A percentile compares a stretch with the other conserved stretches of the same genome.
These are phyloP conservation scores for Fusarium anguioides DNA, from an alignment of 2,329 filamentous ascomycete genomes.

Conservation along the genomic window DNA sequence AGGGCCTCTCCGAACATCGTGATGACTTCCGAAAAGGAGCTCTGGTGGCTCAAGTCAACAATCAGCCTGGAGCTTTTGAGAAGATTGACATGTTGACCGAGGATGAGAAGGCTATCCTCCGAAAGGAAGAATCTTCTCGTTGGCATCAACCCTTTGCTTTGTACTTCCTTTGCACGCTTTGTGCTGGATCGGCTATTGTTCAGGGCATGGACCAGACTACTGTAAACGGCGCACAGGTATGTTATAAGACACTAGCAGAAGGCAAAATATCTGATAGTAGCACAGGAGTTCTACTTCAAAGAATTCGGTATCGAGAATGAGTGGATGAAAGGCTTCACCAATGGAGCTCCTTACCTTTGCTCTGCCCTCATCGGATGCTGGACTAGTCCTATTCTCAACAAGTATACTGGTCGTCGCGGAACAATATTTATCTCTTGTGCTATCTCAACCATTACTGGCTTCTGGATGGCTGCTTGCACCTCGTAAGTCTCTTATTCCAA, in stretches of 20 bases:
- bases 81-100: conserved; percentile 42
- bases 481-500: conserved; percentile 57
- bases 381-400: conserved; percentile 61
- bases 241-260: conserved; percentile 41
- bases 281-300: conserved; percentile 50
- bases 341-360: conserved; percentile 67
- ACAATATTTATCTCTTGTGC: conserved; percentile 73
- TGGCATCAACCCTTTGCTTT: conserved; percentile 50
- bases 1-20: conserved; percentile 49
- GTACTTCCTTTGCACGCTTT: conserved; percentile 52
- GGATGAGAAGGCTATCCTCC: conserved; percentile 45
- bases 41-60: conserved; percentile 60
- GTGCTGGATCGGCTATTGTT: conserved; percentile 63
- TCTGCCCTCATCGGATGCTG: conserved; percentile 53
- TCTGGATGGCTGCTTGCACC: conserved; percentile 67
- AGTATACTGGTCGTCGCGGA: conserved; percentile 70
- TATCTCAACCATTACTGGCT: conserved; percentile 59
- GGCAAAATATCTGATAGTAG: not conserved
- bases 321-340: conserved; percentile 65
- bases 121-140: conserved; percentile 46
- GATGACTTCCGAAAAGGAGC: conserved; percentile 64
- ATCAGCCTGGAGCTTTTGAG: conserved; percentile 48
- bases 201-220: conserved; percentile 76
- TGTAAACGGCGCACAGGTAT: conserved; percentile 71
- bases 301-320: conserved; percentile 52